phyloP scores from a whole-genome alignment of 2,329 filamentous ascomycete species.

The Penicillium sp. region DNA sequence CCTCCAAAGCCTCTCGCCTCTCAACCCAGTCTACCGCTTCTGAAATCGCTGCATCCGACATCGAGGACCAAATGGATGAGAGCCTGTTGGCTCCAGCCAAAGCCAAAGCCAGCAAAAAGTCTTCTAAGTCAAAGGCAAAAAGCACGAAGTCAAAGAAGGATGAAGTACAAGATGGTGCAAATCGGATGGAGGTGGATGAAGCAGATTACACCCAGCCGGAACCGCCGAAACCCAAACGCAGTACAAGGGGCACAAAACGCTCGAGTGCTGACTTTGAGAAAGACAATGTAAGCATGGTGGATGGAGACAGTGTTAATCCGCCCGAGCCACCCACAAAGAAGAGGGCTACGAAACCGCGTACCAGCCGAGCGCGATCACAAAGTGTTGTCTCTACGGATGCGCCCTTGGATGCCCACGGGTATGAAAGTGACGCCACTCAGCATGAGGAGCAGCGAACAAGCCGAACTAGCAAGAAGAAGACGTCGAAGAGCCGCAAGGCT shows the following conservation, averaged over 20 bases:
- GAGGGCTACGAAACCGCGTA: constrained; percentile 58
- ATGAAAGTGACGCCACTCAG: constrained; percentile 11
- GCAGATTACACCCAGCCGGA: constrained; percentile 34
- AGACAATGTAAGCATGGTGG: constrained; percentile 27
- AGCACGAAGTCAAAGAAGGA: constrained; percentile 44
- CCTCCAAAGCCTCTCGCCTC: constrained; percentile 73
- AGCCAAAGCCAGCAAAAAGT: constrained; percentile 58
- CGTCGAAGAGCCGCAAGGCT: constrained; percentile 51
- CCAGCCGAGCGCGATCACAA: constrained; percentile 49
- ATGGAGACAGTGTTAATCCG: constrained; percentile 27
- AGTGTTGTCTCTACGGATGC: constrained; percentile 41
- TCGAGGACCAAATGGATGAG: constrained; percentile 61
- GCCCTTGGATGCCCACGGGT: constrained; percentile 35
- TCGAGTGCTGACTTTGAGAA: constrained; percentile 60
- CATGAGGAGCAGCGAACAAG: constrained; percentile 50
- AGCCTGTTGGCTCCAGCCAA: constrained; percentile 59
- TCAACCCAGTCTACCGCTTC: constrained; percentile 59
- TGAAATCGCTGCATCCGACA: constrained; percentile 48
- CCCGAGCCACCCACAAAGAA: constrained; percentile 60
- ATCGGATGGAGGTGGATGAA: constrained; percentile 37
- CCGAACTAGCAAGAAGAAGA: constrained; percentile 44
- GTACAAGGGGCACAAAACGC: constrained; percentile 63
- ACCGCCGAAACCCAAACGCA: constrained; percentile 42
- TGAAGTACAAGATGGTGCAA: constrained; percentile 50
- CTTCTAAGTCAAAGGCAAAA: constrained; percentile 42